Evolutionary conservation across 345 rosid genomes (phyloP), one percentile per base, ranked within the genome.

Genomic region (Psidium friedrichsthalianum): DNA sequence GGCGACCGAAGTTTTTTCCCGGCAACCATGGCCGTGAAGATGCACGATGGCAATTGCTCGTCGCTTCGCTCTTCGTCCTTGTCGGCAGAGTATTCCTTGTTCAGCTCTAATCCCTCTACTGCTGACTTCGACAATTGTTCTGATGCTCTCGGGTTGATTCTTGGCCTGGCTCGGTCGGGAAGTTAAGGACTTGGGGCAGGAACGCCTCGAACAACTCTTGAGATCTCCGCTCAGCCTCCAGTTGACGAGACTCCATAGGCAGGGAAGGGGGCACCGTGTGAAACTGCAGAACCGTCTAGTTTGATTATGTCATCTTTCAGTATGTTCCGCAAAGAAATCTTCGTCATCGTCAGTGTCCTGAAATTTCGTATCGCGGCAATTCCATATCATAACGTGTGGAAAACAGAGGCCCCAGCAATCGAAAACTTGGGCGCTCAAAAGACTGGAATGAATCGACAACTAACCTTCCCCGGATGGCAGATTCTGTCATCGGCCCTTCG

Each of bases 271-370:
- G 85, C 55, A 52, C 11, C 10, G 82, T 47, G 54, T n/a, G 83
- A 80, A 36, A 86, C 36, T 5, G 86, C 64, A 51, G 88, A 47
- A 58, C 93, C 94, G 16, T 95, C 98, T 3, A 97, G 94, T 24
- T 91, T 88, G 89, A 95, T 90, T 86, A 95, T 95, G 82, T 95
- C 99, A 76, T 95, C 97, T 11, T 95, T 94, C 52, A 95, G 83
- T 87, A 95, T 94, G 82, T 95, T 95, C 98, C 11, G 97, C 96
- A 57, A 86, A 96, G 56, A 87, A 92, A 83, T 95, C 96, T 1
- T 91, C 94, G 36, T 93, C 95, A 2, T 84, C 89, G 15, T 86
- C 90, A 2, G 78, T 82, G 83, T 91, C 97, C 94, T 91, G 89
- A 24, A 87, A 74, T 85, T 51, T 36, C 80, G 10, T 2, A 36